Evolutionary conservation across 768 basidiomycete species (phyloP).

Genomic region (Russula emetica): DNA sequence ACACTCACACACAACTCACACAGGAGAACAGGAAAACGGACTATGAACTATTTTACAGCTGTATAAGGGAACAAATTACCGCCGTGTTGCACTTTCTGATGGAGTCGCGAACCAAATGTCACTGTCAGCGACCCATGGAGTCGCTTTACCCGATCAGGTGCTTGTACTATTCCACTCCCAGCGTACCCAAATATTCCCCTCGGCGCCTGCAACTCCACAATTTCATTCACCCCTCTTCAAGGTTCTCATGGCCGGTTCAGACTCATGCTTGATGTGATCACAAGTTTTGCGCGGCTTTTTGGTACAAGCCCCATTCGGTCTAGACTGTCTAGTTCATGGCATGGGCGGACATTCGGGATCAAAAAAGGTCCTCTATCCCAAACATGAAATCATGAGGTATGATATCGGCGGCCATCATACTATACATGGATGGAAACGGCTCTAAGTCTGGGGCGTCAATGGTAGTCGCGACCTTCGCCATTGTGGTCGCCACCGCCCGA

Average conservation of each 20-base stretch:
- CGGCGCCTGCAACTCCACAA: constrained; percentile 9
- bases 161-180: constrained; percentile 17
- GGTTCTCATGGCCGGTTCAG: constrained; percentile 1
- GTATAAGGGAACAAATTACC: constrained; percentile 30
- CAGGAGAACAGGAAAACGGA: constrained; percentile 3
- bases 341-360: constrained; percentile 8
- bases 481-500: neutral
- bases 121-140: constrained; percentile 4
- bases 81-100: constrained; percentile 20
- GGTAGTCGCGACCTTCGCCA: neutral
- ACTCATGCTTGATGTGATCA: constrained; percentile 16
- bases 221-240: constrained; percentile 13
- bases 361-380: neutral
- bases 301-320: constrained; percentile 21
- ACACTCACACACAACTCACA: neutral
- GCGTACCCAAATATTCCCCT: constrained; percentile 6
- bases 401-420: neutral
- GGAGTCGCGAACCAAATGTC: constrained; percentile 13
- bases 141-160: constrained; percentile 17
- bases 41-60: neutral
- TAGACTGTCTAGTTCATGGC: no score
- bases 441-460: neutral
- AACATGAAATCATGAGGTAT: constrained; percentile 9
- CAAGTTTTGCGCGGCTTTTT: constrained; percentile 20
- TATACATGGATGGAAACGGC: neutral